A percentile compares a stretch with the other conserved stretches of the same genome.
phyloP scores from a whole-genome alignment of 495 filamentous ascomycete genomes.

The Delitschia confertaspora region DNA sequence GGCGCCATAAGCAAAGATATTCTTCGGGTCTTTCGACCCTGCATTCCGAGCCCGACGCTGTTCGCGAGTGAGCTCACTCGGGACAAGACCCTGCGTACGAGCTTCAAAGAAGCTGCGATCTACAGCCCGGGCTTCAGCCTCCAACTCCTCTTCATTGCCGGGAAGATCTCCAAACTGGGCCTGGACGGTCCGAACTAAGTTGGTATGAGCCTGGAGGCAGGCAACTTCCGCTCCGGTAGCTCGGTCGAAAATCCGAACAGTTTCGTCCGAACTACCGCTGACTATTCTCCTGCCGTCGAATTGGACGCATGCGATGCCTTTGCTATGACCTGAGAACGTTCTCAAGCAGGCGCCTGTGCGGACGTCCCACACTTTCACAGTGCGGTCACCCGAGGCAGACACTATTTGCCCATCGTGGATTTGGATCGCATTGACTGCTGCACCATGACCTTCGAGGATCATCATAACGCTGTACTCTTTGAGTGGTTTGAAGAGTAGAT shows the following conservation, averaged over 20 bases:
- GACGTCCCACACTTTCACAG: constrained; percentile 90
- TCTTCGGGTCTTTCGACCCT: constrained; percentile 63
- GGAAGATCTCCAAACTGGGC: constrained; percentile 86
- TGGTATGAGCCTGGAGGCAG: constrained; percentile 66
- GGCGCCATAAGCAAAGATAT: constrained; percentile 69
- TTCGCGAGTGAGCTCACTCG: constrained; percentile 29
- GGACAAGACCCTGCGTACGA: constrained; percentile 48
- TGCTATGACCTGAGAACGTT: constrained; percentile 77
- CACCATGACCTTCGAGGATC: constrained; percentile 69
- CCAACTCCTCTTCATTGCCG: constrained; percentile 61
- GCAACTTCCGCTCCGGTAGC: constrained; percentile 78
- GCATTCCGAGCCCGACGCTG: constrained; percentile 57
- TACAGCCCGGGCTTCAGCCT: constrained; percentile 59
- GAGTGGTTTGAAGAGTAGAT: constrained; percentile 43
- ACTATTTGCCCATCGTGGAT: constrained; percentile 80
- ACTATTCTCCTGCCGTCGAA: constrained; percentile 96
- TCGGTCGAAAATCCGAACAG: constrained; percentile 87
- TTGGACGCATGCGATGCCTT: constrained; percentile 96
- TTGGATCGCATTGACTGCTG: constrained; percentile 94
- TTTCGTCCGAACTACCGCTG: constrained; percentile 89
- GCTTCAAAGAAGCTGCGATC: constrained; percentile 66
- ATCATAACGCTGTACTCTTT: constrained; percentile 68
- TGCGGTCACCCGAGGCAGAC: constrained; percentile 85
- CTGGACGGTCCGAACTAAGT: constrained; percentile 88
- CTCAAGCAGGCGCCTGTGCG: constrained; percentile 62